Percentiles rank a stretch among this genome's conserved stretches.
Conservation (phyloP, 345 rosid species). For the Capsella bursapastoris region DNA sequence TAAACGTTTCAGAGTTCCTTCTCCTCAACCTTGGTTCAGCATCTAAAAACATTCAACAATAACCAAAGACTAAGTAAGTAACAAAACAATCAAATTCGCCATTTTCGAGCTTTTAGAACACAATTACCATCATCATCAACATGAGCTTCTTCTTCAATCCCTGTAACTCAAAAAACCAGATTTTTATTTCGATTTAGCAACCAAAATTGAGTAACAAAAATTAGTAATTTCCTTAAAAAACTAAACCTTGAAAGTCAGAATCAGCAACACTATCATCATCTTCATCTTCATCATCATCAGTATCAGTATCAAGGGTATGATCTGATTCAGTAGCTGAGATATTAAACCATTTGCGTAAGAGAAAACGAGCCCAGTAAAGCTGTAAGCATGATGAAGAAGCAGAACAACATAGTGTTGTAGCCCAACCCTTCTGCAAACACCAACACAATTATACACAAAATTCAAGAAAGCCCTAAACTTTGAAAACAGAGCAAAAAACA, state of each 20-base stretch:
- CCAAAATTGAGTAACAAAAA: slow-evolving; percentile 1
- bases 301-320: neutral
- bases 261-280: slow-evolving; percentile 24
- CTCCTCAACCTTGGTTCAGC: slow-evolving; percentile 51
- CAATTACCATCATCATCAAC: slow-evolving; percentile 17
- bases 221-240: neutral
- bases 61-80: neutral
- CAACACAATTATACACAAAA: neutral
- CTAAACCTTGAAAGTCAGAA: slow-evolving; percentile 13
- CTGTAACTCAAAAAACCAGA: slow-evolving; percentile 11
- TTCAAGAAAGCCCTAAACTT: neutral
- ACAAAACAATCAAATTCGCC: neutral
- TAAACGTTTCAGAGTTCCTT: slow-evolving; percentile 80
- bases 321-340: slow-evolving; percentile 43
- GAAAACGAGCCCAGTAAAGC: slow-evolving; percentile 70
- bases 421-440: slow-evolving; percentile 17
- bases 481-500: slow-evolving; percentile 13
- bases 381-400: slow-evolving; percentile 72
- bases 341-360: slow-evolving; percentile 79
- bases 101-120: neutral
- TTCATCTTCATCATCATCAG: slow-evolving; percentile 6
- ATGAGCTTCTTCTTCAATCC: slow-evolving; percentile 12
- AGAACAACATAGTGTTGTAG: slow-evolving; percentile 56
- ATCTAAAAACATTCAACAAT: slow-evolving; percentile 31
- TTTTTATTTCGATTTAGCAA: neutral